A percentile compares a stretch with the other conserved stretches of the same genome.
phyloP scores from a whole-genome alignment of 2,329 filamentous ascomycete species.

The Xylariaceae sp. region DNA sequence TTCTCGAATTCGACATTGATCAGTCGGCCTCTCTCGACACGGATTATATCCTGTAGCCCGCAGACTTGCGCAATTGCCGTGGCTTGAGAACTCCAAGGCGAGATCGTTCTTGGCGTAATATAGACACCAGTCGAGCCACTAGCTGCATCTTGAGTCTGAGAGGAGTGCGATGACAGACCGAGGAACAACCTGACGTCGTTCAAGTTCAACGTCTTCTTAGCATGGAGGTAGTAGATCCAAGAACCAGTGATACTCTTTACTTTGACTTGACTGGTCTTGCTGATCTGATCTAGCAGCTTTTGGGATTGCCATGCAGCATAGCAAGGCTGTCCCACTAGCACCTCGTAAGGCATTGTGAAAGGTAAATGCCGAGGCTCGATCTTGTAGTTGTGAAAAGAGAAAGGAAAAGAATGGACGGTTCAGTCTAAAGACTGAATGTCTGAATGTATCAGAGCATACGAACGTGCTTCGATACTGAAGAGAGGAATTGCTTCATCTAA shows the following conservation, averaged over 20 bases:
- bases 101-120: conserved; percentile 80
- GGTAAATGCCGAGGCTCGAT: neutral
- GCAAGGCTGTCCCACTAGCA: conserved; percentile 42
- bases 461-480: neutral
- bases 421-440: conserved; percentile 6
- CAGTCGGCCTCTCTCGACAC: conserved; percentile 75
- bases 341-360: conserved; percentile 26
- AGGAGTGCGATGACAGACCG: conserved; percentile 23
- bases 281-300: conserved; percentile 44
- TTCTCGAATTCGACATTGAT: conserved; percentile 65
- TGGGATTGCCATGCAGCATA: conserved; percentile 47
- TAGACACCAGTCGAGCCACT: conserved; percentile 59
- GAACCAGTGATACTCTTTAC: conserved; percentile 50
- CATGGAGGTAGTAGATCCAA: conserved; percentile 67
- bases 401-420: conserved; percentile 1
- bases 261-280: conserved; percentile 37
- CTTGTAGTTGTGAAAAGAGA: neutral
- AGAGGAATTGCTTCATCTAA: neutral
- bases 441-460: neutral
- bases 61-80: conserved; percentile 90
- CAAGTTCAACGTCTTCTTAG: conserved; percentile 44
- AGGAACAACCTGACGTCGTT: conserved; percentile 32
- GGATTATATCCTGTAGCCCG: conserved; percentile 69
- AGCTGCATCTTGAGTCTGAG: conserved; percentile 29
- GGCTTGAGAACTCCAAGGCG: conserved; percentile 87